Evolutionary conservation across 768 basidiomycete genomes (phyloP), one percentile per base, ranked within the genome.

Genomic region (Tulasnella sp.): DNA sequence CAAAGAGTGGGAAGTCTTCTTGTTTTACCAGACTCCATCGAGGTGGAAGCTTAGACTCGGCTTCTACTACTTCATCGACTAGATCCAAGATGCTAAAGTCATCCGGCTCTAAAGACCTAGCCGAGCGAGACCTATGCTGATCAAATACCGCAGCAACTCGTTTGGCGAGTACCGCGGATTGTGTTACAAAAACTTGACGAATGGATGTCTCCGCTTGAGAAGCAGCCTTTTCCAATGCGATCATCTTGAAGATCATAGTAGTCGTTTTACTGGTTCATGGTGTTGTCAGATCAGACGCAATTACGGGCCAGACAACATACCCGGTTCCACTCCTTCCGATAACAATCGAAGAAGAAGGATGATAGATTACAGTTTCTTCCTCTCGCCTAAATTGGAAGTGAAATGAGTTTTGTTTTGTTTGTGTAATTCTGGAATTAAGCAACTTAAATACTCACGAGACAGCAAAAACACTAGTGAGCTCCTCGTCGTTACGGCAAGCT

Each of bases 41-140:
- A 13, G 19, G 16, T 10, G 55, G 55, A 24, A 54, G 35, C 2
- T 37, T 22, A 12, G 24, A 27, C 5, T 42, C 35, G 6, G 22
- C 53, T 22, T 55, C 54, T 4, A 34, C 40, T 10, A 34, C 54
- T 19, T 55, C 54, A 22, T 53, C 53, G 2, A 53, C 60, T 42
- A 70, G 64, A 31, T 75, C 74, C 20, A 78, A 74, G 0, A 61
- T 48, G 53, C 72, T 60, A 7, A 70, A 59, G 5, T 34, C 31
- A n/a, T n/a, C n/a, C n/a, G n/a, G n/a, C n/a, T n/a, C n/a, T n/a
- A n/a, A n/a, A n/a, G n/a, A n/a, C n/a, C n/a, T n/a, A n/a, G n/a
- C n/a, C n/a, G n/a, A n/a, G n/a, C n/a, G n/a, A n/a, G n/a, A n/a
- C n/a, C n/a, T n/a, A n/a, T n/a, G n/a, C 56, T 74, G 74, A 3